phyloP scores from a whole-genome alignment of 179 eudicot genomes.

The Silene vulgaris region DNA sequence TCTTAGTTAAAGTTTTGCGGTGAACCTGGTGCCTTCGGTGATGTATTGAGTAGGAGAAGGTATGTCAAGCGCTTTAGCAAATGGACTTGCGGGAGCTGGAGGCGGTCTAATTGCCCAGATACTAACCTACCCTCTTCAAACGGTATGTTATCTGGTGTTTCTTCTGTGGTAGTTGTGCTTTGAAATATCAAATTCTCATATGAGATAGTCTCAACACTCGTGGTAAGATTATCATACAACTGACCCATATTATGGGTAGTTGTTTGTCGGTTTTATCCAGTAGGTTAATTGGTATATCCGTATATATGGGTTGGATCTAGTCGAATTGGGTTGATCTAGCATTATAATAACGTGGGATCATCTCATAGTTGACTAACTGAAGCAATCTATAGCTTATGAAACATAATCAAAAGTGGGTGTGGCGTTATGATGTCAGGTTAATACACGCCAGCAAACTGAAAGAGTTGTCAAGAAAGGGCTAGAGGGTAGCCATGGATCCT shows the following conservation, averaged over 20 bases:
- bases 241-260: background rate
- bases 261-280: background rate
- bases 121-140: constrained; percentile 85
- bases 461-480: constrained; percentile 58
- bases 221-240: background rate
- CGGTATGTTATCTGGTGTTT: constrained; percentile 38
- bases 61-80: constrained; percentile 82
- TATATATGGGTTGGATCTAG: background rate
- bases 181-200: background rate
- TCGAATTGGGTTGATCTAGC: too few species aligned
- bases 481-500: constrained; percentile 22
- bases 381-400: constrained; percentile 12
- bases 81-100: constrained; percentile 91
- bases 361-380: background rate
- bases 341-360: background rate
- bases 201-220: background rate
- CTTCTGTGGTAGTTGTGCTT: constrained; percentile 1
- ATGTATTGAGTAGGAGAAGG: constrained; percentile 29
- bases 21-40: constrained; percentile 15
- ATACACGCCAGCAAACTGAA: constrained; percentile 89
- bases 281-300: too few species aligned
- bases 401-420: constrained; percentile 14
- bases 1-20: constrained; percentile 1
- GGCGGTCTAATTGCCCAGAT: constrained; percentile 89
- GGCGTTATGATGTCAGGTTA: constrained; percentile 45